These are phyloP conservation scores for Chlamydomonas urium DNA, from an alignment of 139 green algal genomes.

Conservation along the genomic window DNA sequence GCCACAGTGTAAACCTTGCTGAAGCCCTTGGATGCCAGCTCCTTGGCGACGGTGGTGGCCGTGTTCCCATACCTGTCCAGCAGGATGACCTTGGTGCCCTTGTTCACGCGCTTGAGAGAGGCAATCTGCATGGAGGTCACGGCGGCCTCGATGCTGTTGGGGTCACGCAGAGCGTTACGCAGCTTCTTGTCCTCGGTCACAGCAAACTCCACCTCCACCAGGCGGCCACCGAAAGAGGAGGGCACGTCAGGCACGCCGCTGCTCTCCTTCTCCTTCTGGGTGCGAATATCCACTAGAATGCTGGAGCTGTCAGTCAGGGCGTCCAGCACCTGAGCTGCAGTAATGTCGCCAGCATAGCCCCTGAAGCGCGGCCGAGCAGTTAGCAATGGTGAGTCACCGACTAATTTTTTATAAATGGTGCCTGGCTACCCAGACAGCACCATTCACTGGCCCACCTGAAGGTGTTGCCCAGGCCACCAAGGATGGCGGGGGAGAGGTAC, in stretches of 20 bases:
- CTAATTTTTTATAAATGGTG: no score
- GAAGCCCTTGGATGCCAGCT: conserved; percentile 66
- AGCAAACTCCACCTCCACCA: conserved; percentile 16
- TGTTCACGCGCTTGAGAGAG: conserved; percentile 62
- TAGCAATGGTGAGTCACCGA: no score
- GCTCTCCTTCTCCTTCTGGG: conserved; percentile 52
- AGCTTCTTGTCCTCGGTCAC: conserved; percentile 44
- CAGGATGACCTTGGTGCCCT: conserved; percentile 63
- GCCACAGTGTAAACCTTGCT: conserved; percentile 40
- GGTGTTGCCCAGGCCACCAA: conserved; percentile 25
- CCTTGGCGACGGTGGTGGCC: conserved; percentile 64
- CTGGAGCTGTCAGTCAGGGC: conserved; percentile 24
- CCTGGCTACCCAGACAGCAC: no score
- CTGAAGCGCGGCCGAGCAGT: background rate
- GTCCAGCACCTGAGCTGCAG: conserved; percentile 58
- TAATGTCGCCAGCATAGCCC: conserved; percentile 50
- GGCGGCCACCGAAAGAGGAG: conserved; percentile 19
- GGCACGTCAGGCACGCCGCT: conserved; percentile 76
- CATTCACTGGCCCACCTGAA: no score
- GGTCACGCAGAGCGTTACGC: conserved; percentile 61
- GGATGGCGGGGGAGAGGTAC: conserved; percentile 41
- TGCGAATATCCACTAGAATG: conserved; percentile 80
- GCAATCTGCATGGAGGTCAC: conserved; percentile 65
- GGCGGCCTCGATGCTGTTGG: conserved; percentile 45
- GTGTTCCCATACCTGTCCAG: conserved; percentile 67